phyloP scores from a whole-genome alignment of 2,329 filamentous ascomycete genomes.

The Domatiomyces catenatus region DNA sequence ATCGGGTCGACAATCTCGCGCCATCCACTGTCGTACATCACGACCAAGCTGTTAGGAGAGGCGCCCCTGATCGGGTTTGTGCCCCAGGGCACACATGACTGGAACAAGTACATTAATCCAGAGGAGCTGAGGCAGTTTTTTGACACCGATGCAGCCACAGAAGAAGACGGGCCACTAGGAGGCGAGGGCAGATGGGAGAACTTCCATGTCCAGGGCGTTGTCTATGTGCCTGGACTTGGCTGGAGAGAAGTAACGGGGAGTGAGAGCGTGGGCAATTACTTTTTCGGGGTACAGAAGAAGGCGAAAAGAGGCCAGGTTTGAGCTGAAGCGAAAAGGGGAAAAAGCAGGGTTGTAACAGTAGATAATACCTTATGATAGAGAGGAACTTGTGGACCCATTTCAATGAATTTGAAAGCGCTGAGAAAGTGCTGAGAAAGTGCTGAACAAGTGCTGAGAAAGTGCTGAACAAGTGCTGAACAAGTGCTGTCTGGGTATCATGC shows the following conservation, averaged over 20 bases:
- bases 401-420: too few species aligned
- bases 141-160: conserved; percentile 27
- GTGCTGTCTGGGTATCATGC: not conserved
- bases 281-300: conserved; percentile 62
- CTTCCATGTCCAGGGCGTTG: conserved; percentile 59
- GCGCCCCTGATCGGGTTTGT: conserved; percentile 58
- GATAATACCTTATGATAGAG: not conserved
- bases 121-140: conserved; percentile 45
- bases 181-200: conserved; percentile 22
- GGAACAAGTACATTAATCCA: conserved; percentile 88
- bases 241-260: conserved; percentile 73
- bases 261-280: conserved; percentile 87
- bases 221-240: conserved; percentile 79
- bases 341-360: not conserved
- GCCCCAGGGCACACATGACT: conserved; percentile 85
- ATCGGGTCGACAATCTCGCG: conserved; percentile 84
- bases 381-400: not conserved
- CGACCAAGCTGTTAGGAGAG: conserved; percentile 85
- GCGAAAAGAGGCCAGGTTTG: not conserved
- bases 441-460: too few species aligned
- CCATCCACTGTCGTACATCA: conserved; percentile 76
- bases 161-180: conserved; percentile 14
- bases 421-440: too few species aligned
- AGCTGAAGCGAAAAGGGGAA: not conserved
- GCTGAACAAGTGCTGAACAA: too few species aligned